Evolutionary conservation across 2,329 filamentous ascomycete genomes (phyloP).

Genomic region (Trichothecium sympodiale): DNA sequence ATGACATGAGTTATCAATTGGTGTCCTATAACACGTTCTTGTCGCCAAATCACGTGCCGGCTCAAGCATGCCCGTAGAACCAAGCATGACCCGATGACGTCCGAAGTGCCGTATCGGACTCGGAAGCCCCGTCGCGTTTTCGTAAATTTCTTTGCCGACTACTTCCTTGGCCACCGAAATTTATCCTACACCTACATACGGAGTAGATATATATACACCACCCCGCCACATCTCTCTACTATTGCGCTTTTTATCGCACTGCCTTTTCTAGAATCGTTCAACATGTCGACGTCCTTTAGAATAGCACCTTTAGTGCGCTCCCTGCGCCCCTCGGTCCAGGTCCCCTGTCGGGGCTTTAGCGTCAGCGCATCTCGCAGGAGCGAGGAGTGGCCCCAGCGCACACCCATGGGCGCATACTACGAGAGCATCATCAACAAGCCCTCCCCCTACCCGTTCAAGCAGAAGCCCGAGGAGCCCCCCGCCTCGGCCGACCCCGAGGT

Average conservation of each 20-base stretch:
- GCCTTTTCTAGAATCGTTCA: too few relatives aligned
- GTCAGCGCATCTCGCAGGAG: conserved; percentile 12
- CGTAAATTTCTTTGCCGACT: too few relatives aligned
- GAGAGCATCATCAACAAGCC: conserved; percentile 41
- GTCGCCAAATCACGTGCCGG: too few relatives aligned
- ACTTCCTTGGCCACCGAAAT: too few relatives aligned
- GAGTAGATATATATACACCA: too few relatives aligned
- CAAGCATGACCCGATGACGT: background rate
- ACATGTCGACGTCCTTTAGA: conserved; percentile 19
- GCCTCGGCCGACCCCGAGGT: conserved; percentile 21
- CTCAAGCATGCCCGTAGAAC: background rate
- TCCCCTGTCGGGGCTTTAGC: conserved; percentile 1
- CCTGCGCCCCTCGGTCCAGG: conserved; percentile 12
- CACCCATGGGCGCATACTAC: conserved; percentile 48
- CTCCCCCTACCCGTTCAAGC: conserved; percentile 22
- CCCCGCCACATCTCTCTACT: too few relatives aligned
- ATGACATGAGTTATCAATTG: too few relatives aligned
- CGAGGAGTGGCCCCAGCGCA: conserved; percentile 23
- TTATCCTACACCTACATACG: too few relatives aligned
- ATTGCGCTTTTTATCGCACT: too few relatives aligned
- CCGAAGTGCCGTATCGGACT: background rate
- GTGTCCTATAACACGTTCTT: background rate
- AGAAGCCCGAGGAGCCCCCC: conserved; percentile 33
- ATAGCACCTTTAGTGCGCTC: conserved; percentile 19
- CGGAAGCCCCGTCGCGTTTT: too few relatives aligned